Conservation (phyloP, 2,329 filamentous ascomycete species). For the Fusarium drepaniforme region DNA sequence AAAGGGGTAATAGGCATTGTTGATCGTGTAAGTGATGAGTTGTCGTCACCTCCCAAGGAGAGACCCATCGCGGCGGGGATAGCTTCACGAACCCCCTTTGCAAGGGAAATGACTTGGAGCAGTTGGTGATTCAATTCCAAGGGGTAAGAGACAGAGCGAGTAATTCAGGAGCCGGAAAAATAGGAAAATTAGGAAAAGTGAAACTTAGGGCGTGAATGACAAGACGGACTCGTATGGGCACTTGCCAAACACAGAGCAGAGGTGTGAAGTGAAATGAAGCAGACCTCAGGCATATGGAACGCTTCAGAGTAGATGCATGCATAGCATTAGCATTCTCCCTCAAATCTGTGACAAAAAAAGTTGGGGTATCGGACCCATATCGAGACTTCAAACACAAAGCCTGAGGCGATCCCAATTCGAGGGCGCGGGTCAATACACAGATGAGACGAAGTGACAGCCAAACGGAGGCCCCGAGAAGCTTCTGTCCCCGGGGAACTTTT, state of each 20-base stretch:
- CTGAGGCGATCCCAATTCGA: slow-evolving; percentile 2
- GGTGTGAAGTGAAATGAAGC: background rate
- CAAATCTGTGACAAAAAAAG: background rate
- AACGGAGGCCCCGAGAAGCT: slow-evolving; percentile 3
- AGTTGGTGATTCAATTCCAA: background rate
- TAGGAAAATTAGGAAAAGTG: background rate
- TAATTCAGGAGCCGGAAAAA: background rate
- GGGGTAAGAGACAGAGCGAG: background rate
- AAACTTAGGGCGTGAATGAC: background rate
- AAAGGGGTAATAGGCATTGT: background rate
- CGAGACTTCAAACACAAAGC: background rate
- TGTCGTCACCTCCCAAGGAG: background rate
- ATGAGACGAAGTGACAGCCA: background rate
- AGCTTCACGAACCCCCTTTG: background rate
- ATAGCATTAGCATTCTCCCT: background rate
- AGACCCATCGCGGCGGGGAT: background rate
- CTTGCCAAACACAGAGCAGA: background rate
- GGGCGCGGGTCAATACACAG: background rate
- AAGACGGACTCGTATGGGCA: background rate
- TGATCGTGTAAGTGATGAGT: background rate
- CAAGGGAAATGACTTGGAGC: background rate
- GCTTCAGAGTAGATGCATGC: background rate
- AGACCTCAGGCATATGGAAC: background rate
- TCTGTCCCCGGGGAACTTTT: slow-evolving; percentile 3
- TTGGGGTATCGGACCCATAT: background rate